Conservation (phyloP, 352 stramenopile genomes). For the Pelagophyceae sp. region DNA sequence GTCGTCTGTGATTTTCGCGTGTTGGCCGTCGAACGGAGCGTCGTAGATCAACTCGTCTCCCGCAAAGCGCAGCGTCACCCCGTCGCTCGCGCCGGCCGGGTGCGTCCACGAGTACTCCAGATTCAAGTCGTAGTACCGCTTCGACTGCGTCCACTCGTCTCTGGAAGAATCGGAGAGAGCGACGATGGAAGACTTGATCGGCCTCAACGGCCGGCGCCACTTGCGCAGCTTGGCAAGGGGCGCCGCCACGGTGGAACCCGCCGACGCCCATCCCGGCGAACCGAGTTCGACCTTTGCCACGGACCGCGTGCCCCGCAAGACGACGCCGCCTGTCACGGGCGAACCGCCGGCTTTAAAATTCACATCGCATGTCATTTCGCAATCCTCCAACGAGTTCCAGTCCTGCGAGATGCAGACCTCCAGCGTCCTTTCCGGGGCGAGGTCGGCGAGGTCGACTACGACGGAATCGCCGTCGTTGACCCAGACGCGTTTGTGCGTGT, state of each 20-base stretch:
- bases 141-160: neutral
- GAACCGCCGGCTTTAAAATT: neutral
- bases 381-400: slow-evolving; percentile 6
- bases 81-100: neutral
- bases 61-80: neutral
- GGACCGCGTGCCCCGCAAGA: slow-evolving; percentile 1
- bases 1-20: neutral
- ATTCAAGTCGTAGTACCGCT: neutral
- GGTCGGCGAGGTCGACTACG: neutral
- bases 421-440: neutral
- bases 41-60: slow-evolving; percentile 16
- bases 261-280: neutral
- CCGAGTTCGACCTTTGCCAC: neutral
- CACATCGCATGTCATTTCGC: neutral
- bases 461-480: neutral
- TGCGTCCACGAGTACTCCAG: slow-evolving; percentile 11
- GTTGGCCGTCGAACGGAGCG: neutral
- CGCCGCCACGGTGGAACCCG: neutral
- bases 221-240: neutral
- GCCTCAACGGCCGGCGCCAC: slow-evolving; percentile 8
- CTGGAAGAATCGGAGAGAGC: neutral
- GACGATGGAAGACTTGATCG: neutral
- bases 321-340: neutral
- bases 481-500: neutral
- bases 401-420: slow-evolving; percentile 19